Evolutionary conservation across 169 alveolate species (phyloP), one percentile per base, ranked within the genome.

Genomic region (Plasmodium sp.): DNA sequence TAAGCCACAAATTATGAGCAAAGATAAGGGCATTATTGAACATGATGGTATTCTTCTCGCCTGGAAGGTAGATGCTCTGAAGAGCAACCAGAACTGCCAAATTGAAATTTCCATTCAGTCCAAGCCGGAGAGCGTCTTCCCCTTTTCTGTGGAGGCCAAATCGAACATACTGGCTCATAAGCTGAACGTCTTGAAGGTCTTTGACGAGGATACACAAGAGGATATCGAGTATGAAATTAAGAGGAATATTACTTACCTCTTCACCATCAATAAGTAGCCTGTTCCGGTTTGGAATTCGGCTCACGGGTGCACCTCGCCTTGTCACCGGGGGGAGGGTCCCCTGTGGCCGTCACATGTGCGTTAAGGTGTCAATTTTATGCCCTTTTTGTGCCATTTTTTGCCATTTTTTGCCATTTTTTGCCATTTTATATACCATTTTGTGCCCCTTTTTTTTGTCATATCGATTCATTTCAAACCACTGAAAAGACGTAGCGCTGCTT

Each of bases 81-180:
- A 91, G 51, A 81, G 74, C 82, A 91, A 91, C 54, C 74, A 91
- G 62, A 81, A 12, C 6, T 91, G 95, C 73, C 95, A 91, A 91
- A 91, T 91, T 14, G 95, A 91, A 91, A 91, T 91, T 22, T 91
- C 95, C 54, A 71, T 91, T 91, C 90, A 91, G 48, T 81, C 95
- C 7, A 91, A 91, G 18, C 92, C 95, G 3, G 95, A 91, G 51
- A 41, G 84, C 10, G 80, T 91, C 16, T 91, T 91, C 77, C 95
- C 95, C 31, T 91, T 91, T 73, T 91, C 95, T 43, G 95, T 91
- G 12, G 95, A 91, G 54, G 95, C 95, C 2, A 91, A 91, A n/a
- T 91, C 95, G 7, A 73, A 91, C 43, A 71, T 91, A 10, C 74
- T 91, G 43, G 91, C 95, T 1, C 95, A 91, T 34, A 58, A 91